These are phyloP conservation scores for Ustilago loliicola DNA, from an alignment of 1,284 basidiomycete genomes.

Conservation along the genomic window DNA sequence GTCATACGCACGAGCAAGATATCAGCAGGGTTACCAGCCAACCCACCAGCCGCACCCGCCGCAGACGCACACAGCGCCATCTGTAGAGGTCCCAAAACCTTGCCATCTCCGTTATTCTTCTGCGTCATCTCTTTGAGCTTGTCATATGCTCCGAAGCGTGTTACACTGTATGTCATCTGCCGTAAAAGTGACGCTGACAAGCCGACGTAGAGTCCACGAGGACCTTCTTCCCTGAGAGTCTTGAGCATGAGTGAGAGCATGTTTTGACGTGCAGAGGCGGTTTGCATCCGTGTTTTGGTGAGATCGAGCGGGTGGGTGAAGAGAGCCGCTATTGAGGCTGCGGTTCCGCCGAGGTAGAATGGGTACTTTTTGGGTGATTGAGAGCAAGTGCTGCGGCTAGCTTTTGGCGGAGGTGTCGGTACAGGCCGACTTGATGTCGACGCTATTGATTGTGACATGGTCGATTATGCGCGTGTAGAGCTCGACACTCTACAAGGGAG, in stretches of 20 bases:
- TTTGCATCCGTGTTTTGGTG: slow-evolving; percentile 71
- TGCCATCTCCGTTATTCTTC: slow-evolving; percentile 27
- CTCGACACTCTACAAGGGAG: neutral
- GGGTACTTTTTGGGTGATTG: slow-evolving; percentile 50
- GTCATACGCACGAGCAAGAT: slow-evolving; percentile 72
- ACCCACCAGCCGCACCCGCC: slow-evolving; percentile 64
- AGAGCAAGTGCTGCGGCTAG: slow-evolving; percentile 1
- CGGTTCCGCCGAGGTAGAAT: slow-evolving; percentile 67
- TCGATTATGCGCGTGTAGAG: neutral
- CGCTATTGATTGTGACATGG: slow-evolving; percentile 13
- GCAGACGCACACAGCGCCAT: slow-evolving; percentile 59
- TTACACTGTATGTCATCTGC: slow-evolving; percentile 69
- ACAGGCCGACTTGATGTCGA: neutral
- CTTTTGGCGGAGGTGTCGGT: slow-evolving; percentile 6
- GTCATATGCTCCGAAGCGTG: slow-evolving; percentile 68
- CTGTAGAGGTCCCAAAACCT: slow-evolving; percentile 46
- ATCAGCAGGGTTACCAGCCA: slow-evolving; percentile 73
- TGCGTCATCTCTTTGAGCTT: slow-evolving; percentile 54
- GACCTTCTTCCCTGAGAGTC: slow-evolving; percentile 57
- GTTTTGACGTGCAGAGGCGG: slow-evolving; percentile 55
- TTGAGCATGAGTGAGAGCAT: slow-evolving; percentile 53
- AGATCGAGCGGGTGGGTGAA: slow-evolving; percentile 71
- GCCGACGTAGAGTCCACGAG: slow-evolving; percentile 65
- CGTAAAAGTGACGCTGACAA: slow-evolving; percentile 62
- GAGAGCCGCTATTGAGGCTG: slow-evolving; percentile 66